These are phyloP conservation scores for Rhodamnia argentea DNA, from an alignment of 345 rosid genomes.

Conservation along the genomic window DNA sequence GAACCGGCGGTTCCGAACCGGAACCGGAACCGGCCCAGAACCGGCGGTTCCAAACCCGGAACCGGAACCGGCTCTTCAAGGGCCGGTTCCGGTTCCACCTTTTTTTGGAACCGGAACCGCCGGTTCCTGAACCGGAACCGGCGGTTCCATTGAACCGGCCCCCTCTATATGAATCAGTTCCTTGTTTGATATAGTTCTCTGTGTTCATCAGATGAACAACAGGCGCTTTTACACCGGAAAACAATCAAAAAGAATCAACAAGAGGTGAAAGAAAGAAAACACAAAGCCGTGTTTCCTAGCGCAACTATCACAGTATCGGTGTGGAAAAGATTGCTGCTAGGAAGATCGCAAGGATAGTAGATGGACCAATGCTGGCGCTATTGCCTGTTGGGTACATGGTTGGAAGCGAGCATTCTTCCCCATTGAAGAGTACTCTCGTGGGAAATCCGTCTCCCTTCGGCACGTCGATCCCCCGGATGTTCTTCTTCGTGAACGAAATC, in stretches of 20 bases:
- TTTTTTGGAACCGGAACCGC: too few relatives aligned
- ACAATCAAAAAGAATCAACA: neutral
- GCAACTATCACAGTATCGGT: neutral
- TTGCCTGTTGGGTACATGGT: constrained; percentile 32
- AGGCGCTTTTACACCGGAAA: neutral
- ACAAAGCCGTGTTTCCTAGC: neutral
- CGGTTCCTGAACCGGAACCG: too few relatives aligned
- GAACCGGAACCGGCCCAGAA: too few relatives aligned
- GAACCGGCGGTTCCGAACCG: too few relatives aligned
- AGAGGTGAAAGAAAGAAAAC: neutral
- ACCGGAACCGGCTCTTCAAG: too few relatives aligned
- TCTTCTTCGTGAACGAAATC: constrained; percentile 67
- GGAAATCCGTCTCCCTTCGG: constrained; percentile 80
- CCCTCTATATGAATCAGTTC: neutral
- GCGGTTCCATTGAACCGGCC: too few relatives aligned
- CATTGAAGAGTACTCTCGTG: constrained; percentile 81
- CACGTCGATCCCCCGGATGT: constrained; percentile 52
- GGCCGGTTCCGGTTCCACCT: too few relatives aligned
- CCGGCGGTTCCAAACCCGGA: too few relatives aligned
- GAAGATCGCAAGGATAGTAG: neutral
- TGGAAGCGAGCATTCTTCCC: constrained; percentile 91
- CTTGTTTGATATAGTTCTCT: neutral
- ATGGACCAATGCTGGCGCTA: constrained; percentile 21
- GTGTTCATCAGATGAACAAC: neutral
- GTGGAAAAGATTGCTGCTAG: neutral